Base-by-base conservation (phyloP, 139 green algal species). In the Tetradesmus lagerheimii region DNA sequence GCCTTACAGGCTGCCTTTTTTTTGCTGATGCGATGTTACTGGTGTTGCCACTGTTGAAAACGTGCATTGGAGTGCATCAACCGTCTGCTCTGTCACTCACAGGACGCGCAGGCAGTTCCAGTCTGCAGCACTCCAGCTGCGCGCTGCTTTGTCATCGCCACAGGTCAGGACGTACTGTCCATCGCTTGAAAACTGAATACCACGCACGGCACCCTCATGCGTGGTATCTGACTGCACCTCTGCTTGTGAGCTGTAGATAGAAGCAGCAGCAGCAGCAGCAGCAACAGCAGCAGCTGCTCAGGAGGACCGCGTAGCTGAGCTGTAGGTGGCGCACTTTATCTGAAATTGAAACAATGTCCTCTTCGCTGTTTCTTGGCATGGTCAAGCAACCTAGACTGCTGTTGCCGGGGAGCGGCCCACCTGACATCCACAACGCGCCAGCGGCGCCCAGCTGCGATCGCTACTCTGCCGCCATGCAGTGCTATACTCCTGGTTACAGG, bases 71-170 rank as follows among this genome's bases (percentile, higher is more conserved):
- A 35, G 20, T 43, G 71, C 66, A 78, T 88, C 57, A 14, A 15
- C 66, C 62, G 20, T 80, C 14, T 8, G 25, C n/a, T 86, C 81
- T 37, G 86, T 64, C 29, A 80, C 92, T 91, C 53, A 95, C 93
- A 94, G 90, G 18, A 74, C 83, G 29, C 85, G 79, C 12, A 94
- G 16, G 62, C 90, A 91, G 83, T 85, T 62, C 82, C 91, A 91
- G 57, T 80, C 78, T 8, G 34, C 35, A 14, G 86, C 84, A 27
- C 62, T 43, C 92, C 93, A 96, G n/a, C 95, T 85, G 64, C 91
- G 85, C 0, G 78, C 80, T 0, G 66, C 53, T 89, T 97, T 97
- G 92, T 96, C 94, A 71, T 97, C 95, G 5, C 85, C 88, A 37
- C 90, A 94, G 0, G 93, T 92, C 25, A 96, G 78, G 41, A 97